phyloP scores from a whole-genome alignment of 2,329 filamentous ascomycete genomes.

The Colletotrichum gigasporum region DNA sequence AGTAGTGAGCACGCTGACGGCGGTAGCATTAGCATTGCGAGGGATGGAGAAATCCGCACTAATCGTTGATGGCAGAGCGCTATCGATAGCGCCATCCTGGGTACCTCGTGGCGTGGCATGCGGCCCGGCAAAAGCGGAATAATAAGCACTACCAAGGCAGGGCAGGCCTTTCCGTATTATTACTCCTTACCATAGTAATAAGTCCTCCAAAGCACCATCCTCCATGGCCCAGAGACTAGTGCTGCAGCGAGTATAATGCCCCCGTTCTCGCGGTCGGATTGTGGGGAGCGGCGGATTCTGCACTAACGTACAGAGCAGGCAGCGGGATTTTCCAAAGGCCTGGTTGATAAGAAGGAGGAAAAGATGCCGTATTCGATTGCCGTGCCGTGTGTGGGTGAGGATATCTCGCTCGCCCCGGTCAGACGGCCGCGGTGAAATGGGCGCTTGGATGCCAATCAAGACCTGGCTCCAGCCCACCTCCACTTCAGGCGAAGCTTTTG shows the following conservation, averaged over 20 bases:
- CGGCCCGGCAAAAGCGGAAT: conserved; percentile 23
- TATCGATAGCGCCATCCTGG: conserved; percentile 29
- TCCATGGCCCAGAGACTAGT: not conserved
- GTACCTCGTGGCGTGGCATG: conserved; percentile 23
- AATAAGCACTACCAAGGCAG: too few relatives aligned
- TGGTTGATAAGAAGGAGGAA: not conserved
- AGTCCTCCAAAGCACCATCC: not conserved
- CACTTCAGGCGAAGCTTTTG: conserved; percentile 30
- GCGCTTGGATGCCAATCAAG: conserved; percentile 9
- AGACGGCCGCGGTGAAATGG: conserved; percentile 1
- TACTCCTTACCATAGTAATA: not conserved
- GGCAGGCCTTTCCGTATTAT: not conserved
- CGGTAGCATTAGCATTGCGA: not conserved
- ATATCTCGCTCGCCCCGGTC: not conserved
- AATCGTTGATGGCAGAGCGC: conserved; percentile 17
- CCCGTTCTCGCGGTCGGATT: conserved; percentile 3
- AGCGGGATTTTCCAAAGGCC: not conserved
- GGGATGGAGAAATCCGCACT: conserved; percentile 11
- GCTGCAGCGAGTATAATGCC: not conserved
- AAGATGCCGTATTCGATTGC: conserved; percentile 14
- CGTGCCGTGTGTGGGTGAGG: not conserved
- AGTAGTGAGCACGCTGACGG: not conserved
- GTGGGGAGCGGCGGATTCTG: conserved; percentile 15
- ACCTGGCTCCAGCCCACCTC: conserved; percentile 4
- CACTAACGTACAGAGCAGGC: too few relatives aligned